phyloP scores from a whole-genome alignment of 1,139 yeast species.

The Yamadazyma pseudoaaseri region DNA sequence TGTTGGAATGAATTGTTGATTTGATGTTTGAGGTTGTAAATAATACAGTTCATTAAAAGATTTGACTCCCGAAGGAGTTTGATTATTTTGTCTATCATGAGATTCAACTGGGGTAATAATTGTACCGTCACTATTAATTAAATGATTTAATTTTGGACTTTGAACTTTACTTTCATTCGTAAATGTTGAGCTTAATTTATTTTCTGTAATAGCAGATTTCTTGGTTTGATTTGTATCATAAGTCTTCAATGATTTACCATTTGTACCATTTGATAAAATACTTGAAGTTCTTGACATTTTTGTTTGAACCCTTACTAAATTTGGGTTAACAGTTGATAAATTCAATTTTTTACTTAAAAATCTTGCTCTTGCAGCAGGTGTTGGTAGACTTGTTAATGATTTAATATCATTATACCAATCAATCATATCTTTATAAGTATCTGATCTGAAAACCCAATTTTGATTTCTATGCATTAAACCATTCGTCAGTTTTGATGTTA shows the following conservation, averaged over 20 bases:
- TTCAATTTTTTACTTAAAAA: conserved; percentile 20
- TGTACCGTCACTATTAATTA: conserved; percentile 51
- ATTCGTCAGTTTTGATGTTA: conserved; percentile 67
- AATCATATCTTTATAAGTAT: conserved; percentile 73
- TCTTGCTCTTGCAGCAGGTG: conserved; percentile 51
- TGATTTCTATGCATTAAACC: conserved; percentile 75
- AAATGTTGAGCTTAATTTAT: conserved; percentile 26
- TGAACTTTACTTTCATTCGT: conserved; percentile 16
- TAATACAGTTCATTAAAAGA: conserved; percentile 7
- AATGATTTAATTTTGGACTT: conserved; percentile 39
- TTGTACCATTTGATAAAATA: conserved; percentile 21
- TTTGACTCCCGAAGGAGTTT: conserved; percentile 8
- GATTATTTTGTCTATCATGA: conserved; percentile 12
- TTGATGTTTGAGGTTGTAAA: conserved; percentile 7
- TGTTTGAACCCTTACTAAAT: conserved; percentile 12
- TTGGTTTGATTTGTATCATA: conserved; percentile 19
- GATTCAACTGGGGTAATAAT: conserved; percentile 45
- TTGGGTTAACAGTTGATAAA: conserved; percentile 14
- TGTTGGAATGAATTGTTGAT: conserved; percentile 9
- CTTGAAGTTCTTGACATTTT: conserved; percentile 31
- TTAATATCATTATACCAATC: conserved; percentile 82
- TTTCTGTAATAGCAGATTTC: conserved; percentile 12
- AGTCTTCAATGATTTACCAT: conserved; percentile 24
- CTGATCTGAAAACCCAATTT: conserved; percentile 90
- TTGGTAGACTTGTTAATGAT: conserved; percentile 56